Base-by-base conservation (phyloP, 75 land plant species). In the Picea sitchensis region DNA sequence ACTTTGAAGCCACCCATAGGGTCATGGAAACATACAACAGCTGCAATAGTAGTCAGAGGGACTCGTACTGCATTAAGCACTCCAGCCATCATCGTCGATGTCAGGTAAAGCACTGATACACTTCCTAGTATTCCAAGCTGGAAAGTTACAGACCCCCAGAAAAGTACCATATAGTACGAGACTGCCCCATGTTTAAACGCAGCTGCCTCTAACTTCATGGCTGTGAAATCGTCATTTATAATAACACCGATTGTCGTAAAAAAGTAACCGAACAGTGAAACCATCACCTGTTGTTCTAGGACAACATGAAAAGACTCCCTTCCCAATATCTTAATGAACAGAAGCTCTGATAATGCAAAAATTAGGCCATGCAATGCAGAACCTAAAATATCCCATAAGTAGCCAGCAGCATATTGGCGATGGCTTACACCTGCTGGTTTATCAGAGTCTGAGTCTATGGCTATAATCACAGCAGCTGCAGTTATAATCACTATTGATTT, bases 331-430 rank as follows among this genome's bases (percentile, higher is more conserved):
- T 87, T 92, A 31, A 92, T 76, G 58, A 94, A 92, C n/a, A 91
- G 80, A 36, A 94, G 81, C 83, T 94, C 95, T 17, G 97, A 92
- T 1, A 94, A 91, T 51, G 93, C 93, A 82, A 94, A 94, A 34
- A 94, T 92, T 23, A 94, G 86, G 2, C 97, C 97, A 76, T 94
- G 97, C 51, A 94, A 84, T 41, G 95, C 97, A 15, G 97, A 94
- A 18, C 87, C 97, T 8, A 87, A 30, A 9, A 94, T 86, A 31
- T 92, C 92, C 85, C 81, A 87, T 0, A 94, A 23, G 76, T 89
- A 94, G 26, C 93, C 97, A 65, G 88, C 31, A 14, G 76, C 75
- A 78, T 93, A 94, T 38, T 94, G 91, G 0, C 61, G 44, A 11
- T 77, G 56, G 54, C 76, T 84, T 4, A 90, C 64, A 13, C 82